Conservation (phyloP, 1,284 basidiomycete species). For the Leccinum pachyderme region DNA sequence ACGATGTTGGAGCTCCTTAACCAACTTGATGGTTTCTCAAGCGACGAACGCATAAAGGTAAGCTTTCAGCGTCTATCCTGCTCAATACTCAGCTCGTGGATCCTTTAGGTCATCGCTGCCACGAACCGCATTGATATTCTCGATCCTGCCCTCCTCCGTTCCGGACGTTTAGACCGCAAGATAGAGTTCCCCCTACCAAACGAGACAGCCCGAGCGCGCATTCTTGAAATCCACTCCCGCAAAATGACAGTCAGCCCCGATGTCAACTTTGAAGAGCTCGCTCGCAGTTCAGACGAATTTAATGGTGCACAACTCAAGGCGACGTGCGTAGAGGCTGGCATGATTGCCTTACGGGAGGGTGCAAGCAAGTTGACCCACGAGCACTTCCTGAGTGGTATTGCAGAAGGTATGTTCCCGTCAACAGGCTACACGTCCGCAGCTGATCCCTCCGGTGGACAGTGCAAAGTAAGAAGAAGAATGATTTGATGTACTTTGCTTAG, state of each 20-base stretch:
- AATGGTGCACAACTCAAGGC: constrained; percentile 96
- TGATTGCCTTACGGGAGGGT: constrained; percentile 96
- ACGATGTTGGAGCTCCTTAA: constrained; percentile 99
- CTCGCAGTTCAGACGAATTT: constrained; percentile 94
- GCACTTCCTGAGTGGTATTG: constrained; percentile 91
- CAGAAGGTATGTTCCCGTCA: constrained; percentile 64
- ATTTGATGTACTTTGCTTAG: constrained; percentile 85
- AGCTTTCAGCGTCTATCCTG: constrained; percentile 3
- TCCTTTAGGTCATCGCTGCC: constrained; percentile 89
- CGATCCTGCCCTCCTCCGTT: constrained; percentile 95
- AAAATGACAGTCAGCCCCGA: constrained; percentile 90
- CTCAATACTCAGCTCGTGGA: constrained; percentile 7
- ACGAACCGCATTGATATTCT: constrained; percentile 99
- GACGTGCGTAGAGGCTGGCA: constrained; percentile 96
- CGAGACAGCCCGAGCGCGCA: constrained; percentile 92
- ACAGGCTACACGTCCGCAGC: constrained; percentile 13
- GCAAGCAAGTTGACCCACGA: constrained; percentile 89
- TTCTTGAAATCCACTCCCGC: constrained; percentile 93
- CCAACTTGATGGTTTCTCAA: constrained; percentile 96
- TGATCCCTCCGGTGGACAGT: constrained; percentile 45
- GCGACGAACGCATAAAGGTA: constrained; percentile 95
- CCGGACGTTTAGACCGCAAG: constrained; percentile 93
- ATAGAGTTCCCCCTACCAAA: constrained; percentile 97
- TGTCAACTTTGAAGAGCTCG: constrained; percentile 89
- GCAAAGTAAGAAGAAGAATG: constrained; percentile 97